Conservation (phyloP, 306 rosid genomes). For the Cicer bijugum region DNA sequence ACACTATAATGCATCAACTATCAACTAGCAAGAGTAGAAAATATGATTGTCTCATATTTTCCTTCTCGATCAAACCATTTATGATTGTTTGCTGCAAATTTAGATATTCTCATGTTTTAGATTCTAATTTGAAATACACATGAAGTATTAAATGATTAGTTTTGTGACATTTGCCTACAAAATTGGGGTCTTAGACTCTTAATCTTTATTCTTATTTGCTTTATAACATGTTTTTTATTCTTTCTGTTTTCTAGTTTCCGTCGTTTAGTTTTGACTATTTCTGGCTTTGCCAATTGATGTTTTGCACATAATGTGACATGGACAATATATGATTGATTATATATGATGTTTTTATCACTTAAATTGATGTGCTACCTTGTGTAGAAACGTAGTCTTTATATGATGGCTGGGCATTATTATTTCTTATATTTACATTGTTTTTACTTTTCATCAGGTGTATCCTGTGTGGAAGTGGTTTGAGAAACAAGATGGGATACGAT, state of each 20-base stretch:
- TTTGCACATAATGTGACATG: conserved; percentile 31
- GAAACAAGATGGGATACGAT: conserved; percentile 98
- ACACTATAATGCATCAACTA: conserved; percentile 2
- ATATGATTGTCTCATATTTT: background rate
- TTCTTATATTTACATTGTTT: conserved; percentile 17
- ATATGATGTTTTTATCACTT: conserved; percentile 25
- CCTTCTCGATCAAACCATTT: conserved; percentile 12
- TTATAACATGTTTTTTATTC: background rate
- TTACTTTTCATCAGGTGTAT: conserved; percentile 67
- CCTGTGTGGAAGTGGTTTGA: conserved; percentile 99
- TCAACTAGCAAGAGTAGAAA: background rate
- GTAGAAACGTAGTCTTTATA: conserved; percentile 8
- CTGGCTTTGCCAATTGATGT: conserved; percentile 6
- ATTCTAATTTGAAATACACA: conserved; percentile 10
- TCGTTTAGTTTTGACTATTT: conserved; percentile 12
- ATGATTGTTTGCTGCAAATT: conserved; percentile 24
- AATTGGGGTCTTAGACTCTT: conserved; percentile 19
- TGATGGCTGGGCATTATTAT: conserved; percentile 16
- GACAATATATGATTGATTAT: background rate
- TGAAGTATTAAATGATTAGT: conserved; percentile 2
- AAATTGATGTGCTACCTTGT: conserved; percentile 15
- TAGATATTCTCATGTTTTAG: conserved; percentile 23
- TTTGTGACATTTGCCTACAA: background rate
- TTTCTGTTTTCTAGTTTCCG: conserved; percentile 21
- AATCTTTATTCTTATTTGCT: background rate